Base-by-base conservation (phyloP, 139 green algal genomes). In the Coelastrella sp. region DNA sequence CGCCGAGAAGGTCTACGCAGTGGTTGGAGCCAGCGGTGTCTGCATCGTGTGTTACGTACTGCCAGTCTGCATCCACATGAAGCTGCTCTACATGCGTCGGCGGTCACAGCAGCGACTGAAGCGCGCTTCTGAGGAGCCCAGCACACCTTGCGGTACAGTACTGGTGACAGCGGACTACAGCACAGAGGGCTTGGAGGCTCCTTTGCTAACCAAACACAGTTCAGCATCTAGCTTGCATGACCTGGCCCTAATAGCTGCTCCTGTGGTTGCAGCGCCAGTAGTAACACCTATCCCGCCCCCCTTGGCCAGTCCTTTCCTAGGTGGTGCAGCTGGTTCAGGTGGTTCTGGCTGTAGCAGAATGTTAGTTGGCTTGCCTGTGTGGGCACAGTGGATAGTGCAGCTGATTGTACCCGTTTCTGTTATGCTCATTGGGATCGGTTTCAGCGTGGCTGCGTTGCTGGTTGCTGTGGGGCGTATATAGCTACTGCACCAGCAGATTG, bases 31-130 rank as follows among this genome's bases (percentile, higher is more conserved):
- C 80, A 97, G 92, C 22, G 93, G 92, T 11, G 95, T 97, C 32
- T 96, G 94, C 88, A 88, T 96, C 14, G 90, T 95, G 32, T 96
- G 92, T 79, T 97, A 97, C 80, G 56, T 95, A 19, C 91, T 96
- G 13, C 95, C 94, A 0, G 89, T 96, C 22, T 65, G 90, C 4
- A 92, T 94, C 79, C 92, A 95, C 86, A 68, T 95, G 57, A 56
- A 90, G 23, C 66, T 95, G n/a, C 92, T 92, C 77, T 64, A 66
- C 32, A n/a, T 11, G 13, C 54, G 47, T 6, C 47, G 54, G 19
- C 77, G 65, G 77, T 10, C 64, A 54, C 74, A 58, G 74, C 23
- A 57, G 74, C 23, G 74, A 22, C 32, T 80, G 23, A 60, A 60
- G 74, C 74, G 74, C 11, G 19, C 17, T n/a, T 60, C 23, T 32